Conservation (phyloP, 2,329 filamentous ascomycete genomes). For the Curvularia spicifera region DNA sequence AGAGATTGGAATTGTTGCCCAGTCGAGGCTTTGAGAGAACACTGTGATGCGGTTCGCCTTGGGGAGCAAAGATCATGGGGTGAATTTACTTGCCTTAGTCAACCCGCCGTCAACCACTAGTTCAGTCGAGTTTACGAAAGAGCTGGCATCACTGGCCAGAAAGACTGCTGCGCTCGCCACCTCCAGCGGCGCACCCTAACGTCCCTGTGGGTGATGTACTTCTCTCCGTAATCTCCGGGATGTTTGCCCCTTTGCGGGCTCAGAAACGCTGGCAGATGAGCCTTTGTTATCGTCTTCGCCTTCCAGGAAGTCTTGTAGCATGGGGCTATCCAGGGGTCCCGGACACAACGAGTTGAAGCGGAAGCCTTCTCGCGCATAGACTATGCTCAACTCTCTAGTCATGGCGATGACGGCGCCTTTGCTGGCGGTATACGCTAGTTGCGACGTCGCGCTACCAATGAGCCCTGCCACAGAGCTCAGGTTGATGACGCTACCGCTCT, state of each 20-base stretch:
- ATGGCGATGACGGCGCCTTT: constrained; percentile 91
- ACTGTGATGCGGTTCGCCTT: constrained; percentile 1
- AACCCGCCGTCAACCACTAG: constrained; percentile 2
- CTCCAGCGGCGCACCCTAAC: background rate
- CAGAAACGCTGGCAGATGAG: background rate
- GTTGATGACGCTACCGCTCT: constrained; percentile 82
- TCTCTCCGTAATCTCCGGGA: background rate
- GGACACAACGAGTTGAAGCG: constrained; percentile 78
- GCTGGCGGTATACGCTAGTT: constrained; percentile 89
- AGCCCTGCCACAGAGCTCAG: constrained; percentile 87
- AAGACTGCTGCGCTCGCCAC: background rate
- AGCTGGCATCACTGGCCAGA: background rate
- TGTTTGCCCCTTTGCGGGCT: background rate
- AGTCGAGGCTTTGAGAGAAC: background rate
- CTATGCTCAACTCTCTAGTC: constrained; percentile 87
- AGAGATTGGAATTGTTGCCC: background rate
- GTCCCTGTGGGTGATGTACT: background rate
- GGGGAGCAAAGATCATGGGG: constrained; percentile 1
- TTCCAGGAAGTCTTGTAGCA: constrained; percentile 1
- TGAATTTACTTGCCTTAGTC: constrained; percentile 1
- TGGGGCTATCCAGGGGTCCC: constrained; percentile 72
- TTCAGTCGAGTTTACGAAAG: background rate
- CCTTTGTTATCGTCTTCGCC: constrained; percentile 1
- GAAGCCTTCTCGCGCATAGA: constrained; percentile 80
- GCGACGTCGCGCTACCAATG: constrained; percentile 83